phyloP scores from a whole-genome alignment of 495 filamentous ascomycete species.

The Melanomma pulvis-pyrius region DNA sequence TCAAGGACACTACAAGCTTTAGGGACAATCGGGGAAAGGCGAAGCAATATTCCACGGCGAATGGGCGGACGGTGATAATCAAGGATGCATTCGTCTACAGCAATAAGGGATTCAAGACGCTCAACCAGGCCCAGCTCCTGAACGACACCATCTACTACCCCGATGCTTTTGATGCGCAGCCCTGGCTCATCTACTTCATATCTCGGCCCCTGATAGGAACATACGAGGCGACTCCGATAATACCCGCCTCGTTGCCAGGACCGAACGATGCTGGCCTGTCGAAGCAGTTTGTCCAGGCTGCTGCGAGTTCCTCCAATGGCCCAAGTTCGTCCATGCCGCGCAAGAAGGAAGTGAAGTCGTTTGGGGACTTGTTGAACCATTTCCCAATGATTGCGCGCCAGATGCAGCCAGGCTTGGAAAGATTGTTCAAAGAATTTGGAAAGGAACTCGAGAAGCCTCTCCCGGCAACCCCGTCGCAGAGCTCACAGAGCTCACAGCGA shows the following conservation, averaged over 20 bases:
- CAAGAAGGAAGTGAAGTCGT: constrained; percentile 88
- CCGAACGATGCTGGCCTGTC: neutral
- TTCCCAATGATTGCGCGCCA: constrained; percentile 97
- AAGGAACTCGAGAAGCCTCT: constrained; percentile 81
- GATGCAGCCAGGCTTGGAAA: constrained; percentile 91
- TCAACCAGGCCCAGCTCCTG: constrained; percentile 87
- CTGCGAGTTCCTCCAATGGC: constrained; percentile 27
- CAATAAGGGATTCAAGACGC: constrained; percentile 94
- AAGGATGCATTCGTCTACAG: constrained; percentile 93
- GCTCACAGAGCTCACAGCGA: constrained; percentile 41
- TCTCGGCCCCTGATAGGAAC: constrained; percentile 86
- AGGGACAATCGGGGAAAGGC: constrained; percentile 92
- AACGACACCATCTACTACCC: constrained; percentile 87
- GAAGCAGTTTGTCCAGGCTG: neutral
- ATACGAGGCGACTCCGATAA: constrained; percentile 64
- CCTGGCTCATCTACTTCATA: constrained; percentile 98
- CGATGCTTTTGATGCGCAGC: constrained; percentile 75
- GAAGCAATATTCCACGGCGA: constrained; percentile 87
- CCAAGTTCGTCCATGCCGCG: constrained; percentile 48
- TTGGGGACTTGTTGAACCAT: constrained; percentile 85
- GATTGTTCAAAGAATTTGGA: constrained; percentile 86
- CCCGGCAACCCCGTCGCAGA: constrained; percentile 69
- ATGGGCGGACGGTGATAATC: constrained; percentile 89
- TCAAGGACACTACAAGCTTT: constrained; percentile 72
- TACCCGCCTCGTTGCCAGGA: constrained; percentile 39